Evolutionary conservation across 768 basidiomycete species (phyloP), one percentile per base, ranked within the genome.

Genomic region (Guyanaporus albipodus): DNA sequence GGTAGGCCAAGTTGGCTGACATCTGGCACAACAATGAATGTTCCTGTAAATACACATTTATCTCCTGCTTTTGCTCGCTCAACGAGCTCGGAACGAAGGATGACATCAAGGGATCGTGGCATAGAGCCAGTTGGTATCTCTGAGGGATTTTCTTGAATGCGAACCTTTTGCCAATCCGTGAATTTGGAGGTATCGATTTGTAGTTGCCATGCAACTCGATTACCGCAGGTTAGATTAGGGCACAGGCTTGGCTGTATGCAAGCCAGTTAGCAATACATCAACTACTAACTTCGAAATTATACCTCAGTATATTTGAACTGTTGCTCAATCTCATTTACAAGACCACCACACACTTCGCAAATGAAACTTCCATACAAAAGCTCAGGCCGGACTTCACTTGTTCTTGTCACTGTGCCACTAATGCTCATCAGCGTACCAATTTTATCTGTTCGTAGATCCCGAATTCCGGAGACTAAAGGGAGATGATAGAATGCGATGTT

Each of bases 301-400:
- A 93, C 93, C 75, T 98, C 96, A 17, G 96, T 99, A 64, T 97
- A 98, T 64, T 97, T 99, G 79, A 99, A 99, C 63, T 99, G 96
- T 63, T 99, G 96, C 63, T 99, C 96, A 38, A 99, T 84, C 60
- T 97, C 95, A 44, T 86, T 80, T 21, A 97, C 85, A 10, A 86
- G 72, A 24, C 87, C 90, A 37, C 80, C 78, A 61, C 96, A 99
- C 34, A 85, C 78, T 66, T 91, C 87, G 57, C 96, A 99, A 38
- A 86, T 81, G 64, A 96, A 99, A 48, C 89, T 93, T 17, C 95
- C 96, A 58, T 78, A 93, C 17, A 98, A 73, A 39, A 99, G 69
- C 68, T 98, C 96, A 2, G 96, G 96, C 24, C 96, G 76, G 36
- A 99, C 96, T 72, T 99, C 96, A 56, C 90, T 93, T 4, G 96